Evolutionary conservation across 345 rosid species (phyloP).

Genomic region (Lagerstroemia speciosa): DNA sequence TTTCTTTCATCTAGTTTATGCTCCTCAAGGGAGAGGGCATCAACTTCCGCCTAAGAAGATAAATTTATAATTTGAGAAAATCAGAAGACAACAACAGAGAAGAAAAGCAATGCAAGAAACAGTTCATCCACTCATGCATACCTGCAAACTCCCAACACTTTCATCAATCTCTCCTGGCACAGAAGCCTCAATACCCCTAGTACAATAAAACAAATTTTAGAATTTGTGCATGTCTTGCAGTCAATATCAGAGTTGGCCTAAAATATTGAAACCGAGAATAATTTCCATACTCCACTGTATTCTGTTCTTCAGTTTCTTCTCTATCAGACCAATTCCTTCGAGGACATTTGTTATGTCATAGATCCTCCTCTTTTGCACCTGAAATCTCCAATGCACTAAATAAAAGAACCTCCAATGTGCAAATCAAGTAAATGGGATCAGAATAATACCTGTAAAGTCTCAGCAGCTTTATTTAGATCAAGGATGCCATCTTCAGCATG

Average conservation of each 20-base stretch:
- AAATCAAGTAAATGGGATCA: constrained; percentile 5
- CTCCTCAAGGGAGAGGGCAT: constrained; percentile 61
- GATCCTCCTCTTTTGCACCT: constrained; percentile 99
- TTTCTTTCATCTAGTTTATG: constrained; percentile 50
- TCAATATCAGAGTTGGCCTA: not conserved
- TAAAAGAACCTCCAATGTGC: not conserved
- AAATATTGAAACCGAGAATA: not conserved
- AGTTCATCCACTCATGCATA: constrained; percentile 16
- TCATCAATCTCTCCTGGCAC: constrained; percentile 73
- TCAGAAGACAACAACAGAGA: not conserved
- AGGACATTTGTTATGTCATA: constrained; percentile 97
- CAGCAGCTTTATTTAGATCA: constrained; percentile 93
- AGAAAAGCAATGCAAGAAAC: constrained; percentile 6
- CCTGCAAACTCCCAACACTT: constrained; percentile 75
- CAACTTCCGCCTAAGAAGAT: constrained; percentile 60
- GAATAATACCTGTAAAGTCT: constrained; percentile 67
- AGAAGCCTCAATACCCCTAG: constrained; percentile 87
- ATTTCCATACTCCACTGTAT: constrained; percentile 81
- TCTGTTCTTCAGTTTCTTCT: constrained; percentile 92
- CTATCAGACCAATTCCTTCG: constrained; percentile 97
- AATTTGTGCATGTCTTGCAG: not conserved
- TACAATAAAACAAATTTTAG: constrained; percentile 11
- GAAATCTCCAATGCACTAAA: constrained; percentile 12
- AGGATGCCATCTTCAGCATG: constrained; percentile 95
- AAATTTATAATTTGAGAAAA: not conserved